phyloP scores from a whole-genome alignment of 2,329 filamentous ascomycete genomes.

The Monosporascus sp. region DNA sequence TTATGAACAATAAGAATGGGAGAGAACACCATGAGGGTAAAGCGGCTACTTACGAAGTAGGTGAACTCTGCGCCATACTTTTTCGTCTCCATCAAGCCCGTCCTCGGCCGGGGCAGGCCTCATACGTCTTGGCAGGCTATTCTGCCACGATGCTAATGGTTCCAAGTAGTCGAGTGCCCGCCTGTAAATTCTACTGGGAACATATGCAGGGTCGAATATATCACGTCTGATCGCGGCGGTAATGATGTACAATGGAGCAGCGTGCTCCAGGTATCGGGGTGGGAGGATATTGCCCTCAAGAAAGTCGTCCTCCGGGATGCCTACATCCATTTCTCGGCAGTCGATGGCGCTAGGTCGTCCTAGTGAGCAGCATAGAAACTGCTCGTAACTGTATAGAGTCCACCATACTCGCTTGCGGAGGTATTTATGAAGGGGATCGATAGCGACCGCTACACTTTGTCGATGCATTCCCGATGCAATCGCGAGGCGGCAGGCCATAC shows the following conservation, averaged over 20 bases:
- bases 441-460: slow-evolving; percentile 31
- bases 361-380: slow-evolving; percentile 25
- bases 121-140: slow-evolving; percentile 13
- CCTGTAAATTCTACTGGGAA: slow-evolving; percentile 8
- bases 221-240: slow-evolving; percentile 22
- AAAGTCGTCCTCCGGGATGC: slow-evolving; percentile 17
- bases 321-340: slow-evolving; percentile 23
- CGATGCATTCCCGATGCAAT: slow-evolving; percentile 39
- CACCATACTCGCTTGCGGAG: slow-evolving; percentile 27
- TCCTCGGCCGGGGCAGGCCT: slow-evolving; percentile 4
- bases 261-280: slow-evolving; percentile 13
- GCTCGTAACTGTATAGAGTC: slow-evolving; percentile 28
- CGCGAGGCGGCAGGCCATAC: slow-evolving; percentile 35
- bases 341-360: slow-evolving; percentile 26
- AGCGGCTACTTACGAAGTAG: slow-evolving; percentile 12
- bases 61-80: slow-evolving; percentile 16
- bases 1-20: neutral
- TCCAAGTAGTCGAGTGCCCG: slow-evolving; percentile 16
- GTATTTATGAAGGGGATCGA: slow-evolving; percentile 24
- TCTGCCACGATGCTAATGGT: slow-evolving; percentile 11
- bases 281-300: slow-evolving; percentile 20
- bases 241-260: slow-evolving; percentile 17
- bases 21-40: neutral
- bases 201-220: slow-evolving; percentile 18
- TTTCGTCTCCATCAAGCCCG: slow-evolving; percentile 6